Evolutionary conservation across 2,329 filamentous ascomycete species (phyloP).

Genomic region (Xylaria sp.): DNA sequence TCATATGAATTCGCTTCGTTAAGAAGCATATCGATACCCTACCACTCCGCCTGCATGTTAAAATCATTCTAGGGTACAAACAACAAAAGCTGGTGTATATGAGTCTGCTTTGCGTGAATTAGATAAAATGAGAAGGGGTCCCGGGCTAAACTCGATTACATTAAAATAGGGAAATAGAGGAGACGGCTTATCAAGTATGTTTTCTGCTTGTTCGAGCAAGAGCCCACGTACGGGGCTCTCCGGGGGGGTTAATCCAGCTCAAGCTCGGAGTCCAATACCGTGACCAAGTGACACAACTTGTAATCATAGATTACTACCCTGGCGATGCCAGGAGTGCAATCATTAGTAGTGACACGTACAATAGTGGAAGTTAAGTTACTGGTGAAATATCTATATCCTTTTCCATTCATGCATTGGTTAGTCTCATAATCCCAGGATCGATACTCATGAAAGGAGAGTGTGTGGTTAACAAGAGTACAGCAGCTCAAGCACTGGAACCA

Average conservation of each 20-base stretch:
- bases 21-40: background rate
- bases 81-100: background rate
- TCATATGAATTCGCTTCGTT: conserved; percentile 6
- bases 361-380: background rate
- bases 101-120: background rate
- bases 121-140: conserved; percentile 1
- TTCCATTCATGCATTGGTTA: no score
- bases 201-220: background rate
- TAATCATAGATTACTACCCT: background rate
- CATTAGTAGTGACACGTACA: background rate
- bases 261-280: background rate
- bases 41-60: background rate
- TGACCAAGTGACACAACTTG: background rate
- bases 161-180: background rate
- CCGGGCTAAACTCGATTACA: background rate
- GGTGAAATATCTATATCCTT: background rate
- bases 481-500: background rate
- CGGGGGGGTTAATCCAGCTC: background rate
- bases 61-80: background rate
- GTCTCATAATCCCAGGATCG: no score
- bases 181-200: background rate
- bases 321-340: background rate
- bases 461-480: background rate
- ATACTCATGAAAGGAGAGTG: background rate
- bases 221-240: no score